phyloP scores from a whole-genome alignment of 2,329 filamentous ascomycete genomes.

The Paraconiothyrium brasiliense region DNA sequence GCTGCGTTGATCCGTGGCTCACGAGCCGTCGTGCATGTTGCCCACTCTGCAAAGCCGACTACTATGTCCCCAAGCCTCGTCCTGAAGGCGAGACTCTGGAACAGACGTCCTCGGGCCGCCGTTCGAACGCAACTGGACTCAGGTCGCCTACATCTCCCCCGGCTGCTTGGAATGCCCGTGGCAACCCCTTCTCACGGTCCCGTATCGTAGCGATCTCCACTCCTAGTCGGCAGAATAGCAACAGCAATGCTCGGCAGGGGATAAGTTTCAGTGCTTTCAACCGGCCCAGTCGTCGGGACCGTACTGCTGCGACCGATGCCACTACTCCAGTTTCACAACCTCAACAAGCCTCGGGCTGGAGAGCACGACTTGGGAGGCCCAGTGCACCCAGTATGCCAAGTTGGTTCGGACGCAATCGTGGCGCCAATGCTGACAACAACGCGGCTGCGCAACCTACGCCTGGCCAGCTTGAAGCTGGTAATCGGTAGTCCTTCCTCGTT shows the following conservation, averaged over 20 bases:
- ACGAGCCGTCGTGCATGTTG: slow-evolving; percentile 94
- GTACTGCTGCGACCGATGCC: slow-evolving; percentile 21
- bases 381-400: slow-evolving; percentile 29
- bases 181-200: slow-evolving; percentile 45
- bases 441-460: slow-evolving; percentile 39
- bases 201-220: slow-evolving; percentile 41
- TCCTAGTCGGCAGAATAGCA: slow-evolving; percentile 17
- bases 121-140: slow-evolving; percentile 37
- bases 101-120: slow-evolving; percentile 37
- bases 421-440: slow-evolving; percentile 27
- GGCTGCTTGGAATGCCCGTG: slow-evolving; percentile 43
- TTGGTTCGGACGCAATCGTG: slow-evolving; percentile 42
- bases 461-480: slow-evolving; percentile 49
- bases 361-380: slow-evolving; percentile 29
- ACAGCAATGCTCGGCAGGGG: slow-evolving; percentile 17
- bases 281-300: slow-evolving; percentile 38
- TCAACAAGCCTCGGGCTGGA: slow-evolving; percentile 35
- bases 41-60: slow-evolving; percentile 97
- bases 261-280: slow-evolving; percentile 35
- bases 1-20: slow-evolving; percentile 95
- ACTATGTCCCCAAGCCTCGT: slow-evolving; percentile 92
- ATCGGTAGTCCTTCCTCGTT: slow-evolving; percentile 31
- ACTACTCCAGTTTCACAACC: not conserved
- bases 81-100: slow-evolving; percentile 61
- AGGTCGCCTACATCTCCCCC: slow-evolving; percentile 44